Base-by-base conservation (phyloP, 352 stramenopile genomes). In the Phytophthora sansomeana region DNA sequence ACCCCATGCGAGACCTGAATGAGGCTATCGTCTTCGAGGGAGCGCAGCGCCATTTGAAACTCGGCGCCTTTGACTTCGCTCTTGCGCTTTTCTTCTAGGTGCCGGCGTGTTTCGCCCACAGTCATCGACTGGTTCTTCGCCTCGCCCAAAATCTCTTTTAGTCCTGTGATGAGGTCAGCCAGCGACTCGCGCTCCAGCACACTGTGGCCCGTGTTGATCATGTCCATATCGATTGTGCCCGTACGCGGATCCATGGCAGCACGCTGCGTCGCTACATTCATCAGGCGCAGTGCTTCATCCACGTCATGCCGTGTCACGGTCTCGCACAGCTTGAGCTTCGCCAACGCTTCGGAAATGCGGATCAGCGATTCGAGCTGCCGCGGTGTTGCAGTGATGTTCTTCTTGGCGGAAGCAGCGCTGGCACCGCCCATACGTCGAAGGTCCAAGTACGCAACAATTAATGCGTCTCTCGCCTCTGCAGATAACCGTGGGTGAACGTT, bases 201-300 rank as follows among this genome's bases (percentile, higher is more conserved):
- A 55, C 87, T 96, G 63, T 96, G 83, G 19, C 96, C 97, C 5
- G 96, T 99, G 50, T 97, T 97, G 73, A 99, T 98, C 93, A 99
- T 98, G 74, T 99, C 97, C 97, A 99, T 99, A 77, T 99, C 97
- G 71, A 99, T 99, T n/a, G 93, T 96, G 33, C 98, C 98, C 2
- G 98, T 99, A 41, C 94, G 80, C 30, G 97, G 97, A 70, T 99
- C 98, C 67, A 98, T 99, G 11, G 98, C 97, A 7, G 98, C 95
- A 36, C 89, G 91, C 75, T 99, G 97, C 10, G 97, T 99, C 6
- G 97, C 97, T 44, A 98, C 93, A 58, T 97, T 98, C 95, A 99
- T 99, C 10, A 99, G 86, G 16, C 97, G 83, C 11, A 98, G 80
- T 8, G 97, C 97, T 85, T 99, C 97, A 10, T 80, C 69, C 0